Conservation (phyloP, 169 alveolate genomes). For the Cryptosporidium sp. region DNA sequence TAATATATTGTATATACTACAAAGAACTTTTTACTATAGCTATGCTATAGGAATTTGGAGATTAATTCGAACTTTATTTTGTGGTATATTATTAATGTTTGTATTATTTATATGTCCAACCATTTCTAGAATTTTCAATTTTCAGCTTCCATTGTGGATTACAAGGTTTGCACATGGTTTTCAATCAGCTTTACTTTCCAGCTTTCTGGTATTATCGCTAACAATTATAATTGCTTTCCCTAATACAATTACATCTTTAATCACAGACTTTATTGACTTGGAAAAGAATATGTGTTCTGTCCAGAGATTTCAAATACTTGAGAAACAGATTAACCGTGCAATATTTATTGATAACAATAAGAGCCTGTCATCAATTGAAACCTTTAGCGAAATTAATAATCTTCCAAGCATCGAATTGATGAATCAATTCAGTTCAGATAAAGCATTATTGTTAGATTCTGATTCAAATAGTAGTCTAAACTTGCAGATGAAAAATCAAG, state of each 20-base stretch:
- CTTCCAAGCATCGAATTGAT: not conserved
- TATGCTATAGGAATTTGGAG: constrained; percentile 63
- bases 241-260: constrained; percentile 31
- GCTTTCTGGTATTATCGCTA: constrained; percentile 42
- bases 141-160: constrained; percentile 47
- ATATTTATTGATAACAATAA: not conserved
- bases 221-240: constrained; percentile 49
- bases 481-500: not conserved
- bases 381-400: not conserved
- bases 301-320: constrained; percentile 64
- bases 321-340: constrained; percentile 51
- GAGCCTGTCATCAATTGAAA: constrained; percentile 3
- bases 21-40: constrained; percentile 51
- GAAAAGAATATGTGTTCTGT: constrained; percentile 73
- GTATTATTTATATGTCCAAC: constrained; percentile 58
- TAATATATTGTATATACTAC: constrained; percentile 11
- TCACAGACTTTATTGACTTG: constrained; percentile 49
- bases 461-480: not conserved
- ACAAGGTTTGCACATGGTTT: constrained; percentile 48
- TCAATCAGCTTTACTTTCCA: constrained; percentile 42
- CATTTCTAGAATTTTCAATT: constrained; percentile 25
- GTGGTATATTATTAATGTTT: constrained; percentile 37
- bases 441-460: not conserved
- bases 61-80: constrained; percentile 42
- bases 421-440: not conserved